Evolutionary conservation across 2,329 filamentous ascomycete species (phyloP).

Genomic region (Monosporascus sp.): DNA sequence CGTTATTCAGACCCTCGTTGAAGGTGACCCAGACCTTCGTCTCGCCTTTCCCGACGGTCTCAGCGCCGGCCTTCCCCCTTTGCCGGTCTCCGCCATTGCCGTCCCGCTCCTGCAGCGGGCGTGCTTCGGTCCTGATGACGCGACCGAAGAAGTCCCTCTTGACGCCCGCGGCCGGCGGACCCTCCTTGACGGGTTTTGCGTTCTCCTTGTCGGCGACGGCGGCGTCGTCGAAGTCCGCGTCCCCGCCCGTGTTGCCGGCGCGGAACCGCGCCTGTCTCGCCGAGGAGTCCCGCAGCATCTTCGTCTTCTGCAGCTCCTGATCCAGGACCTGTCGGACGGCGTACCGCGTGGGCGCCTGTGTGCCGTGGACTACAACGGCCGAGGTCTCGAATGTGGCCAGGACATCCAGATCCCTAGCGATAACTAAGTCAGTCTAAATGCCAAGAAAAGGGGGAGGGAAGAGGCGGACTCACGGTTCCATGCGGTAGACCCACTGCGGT

Average conservation of each 20-base stretch:
- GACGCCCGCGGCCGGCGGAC: constrained; percentile 27
- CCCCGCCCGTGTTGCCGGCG: constrained; percentile 36
- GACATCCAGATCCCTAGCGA: constrained; percentile 62
- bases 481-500: constrained; percentile 78
- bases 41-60: constrained; percentile 32
- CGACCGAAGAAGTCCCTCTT: constrained; percentile 37
- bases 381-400: constrained; percentile 71
- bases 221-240: constrained; percentile 22
- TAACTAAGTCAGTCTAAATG: constrained; percentile 4
- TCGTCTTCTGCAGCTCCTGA: constrained; percentile 77
- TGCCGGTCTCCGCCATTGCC: constrained; percentile 27
- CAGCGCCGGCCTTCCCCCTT: constrained; percentile 21
- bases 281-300: constrained; percentile 59
- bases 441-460: neutral
- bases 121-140: constrained; percentile 27
- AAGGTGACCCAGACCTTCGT: constrained; percentile 68
- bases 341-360: constrained; percentile 73
- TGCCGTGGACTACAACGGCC: constrained; percentile 45
- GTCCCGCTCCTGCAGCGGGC: constrained; percentile 30
- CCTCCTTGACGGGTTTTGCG: constrained; percentile 20
- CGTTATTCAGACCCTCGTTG: constrained; percentile 74
- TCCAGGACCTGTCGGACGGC: constrained; percentile 90
- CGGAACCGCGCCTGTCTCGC: constrained; percentile 61
- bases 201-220: constrained; percentile 30
- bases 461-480: constrained; percentile 73